Base-by-base conservation (phyloP, 2,329 filamentous ascomycete species). In the Aspergillus jensenii region DNA sequence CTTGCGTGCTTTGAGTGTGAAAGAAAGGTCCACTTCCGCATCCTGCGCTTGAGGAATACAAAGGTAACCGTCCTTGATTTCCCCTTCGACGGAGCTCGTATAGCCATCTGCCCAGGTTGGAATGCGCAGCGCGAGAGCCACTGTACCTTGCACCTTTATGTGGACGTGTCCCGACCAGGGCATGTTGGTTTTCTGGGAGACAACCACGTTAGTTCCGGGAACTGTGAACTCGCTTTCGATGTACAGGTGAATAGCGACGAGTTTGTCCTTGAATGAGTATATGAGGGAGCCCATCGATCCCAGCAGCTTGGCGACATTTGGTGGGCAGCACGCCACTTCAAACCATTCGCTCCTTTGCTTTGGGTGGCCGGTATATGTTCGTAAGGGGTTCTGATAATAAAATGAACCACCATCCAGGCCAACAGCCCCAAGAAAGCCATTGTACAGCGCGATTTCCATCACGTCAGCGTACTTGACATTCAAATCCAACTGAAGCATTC, bases 341-440 rank as follows among this genome's bases (percentile, higher is more conserved):
- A 86, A 87, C 84, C 85, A 87, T 21, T 81, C 78, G 33, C 80
- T 75, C 14, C 84, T 75, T 56, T 76, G 72, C 19, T 79, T 84
- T 17, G 76, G 74, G 55, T 84, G 76, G 1, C 68, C 67, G 7
- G 82, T 78, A 8, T 79, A 83, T 35, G 82, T 84, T 0, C 81
- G 82, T 0, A 87, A 74, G 58, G 86, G 84, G 62, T 87, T 87
- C 52, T 82, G 81, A 59, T 88, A 88, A 0, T 83, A 85, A 68
- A 87, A 88, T 1, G 75, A 75, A 33, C 76, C 82, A 2, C 85
- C 84, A 60, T 84, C 78, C 8, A 81, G 68, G 25, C 79, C 81
- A 79, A 86, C 84, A 1, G 81, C 80, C 0, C 81, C 84, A 70
- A 87, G 76, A 14, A 87, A 78, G 17, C 80, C 79, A 66, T 87